A percentile compares a stretch with the other conserved stretches of the same genome.
Evolutionary conservation across 2,329 filamentous ascomycete genomes (phyloP).

Genomic region (Pestalotiopsis sp.): DNA sequence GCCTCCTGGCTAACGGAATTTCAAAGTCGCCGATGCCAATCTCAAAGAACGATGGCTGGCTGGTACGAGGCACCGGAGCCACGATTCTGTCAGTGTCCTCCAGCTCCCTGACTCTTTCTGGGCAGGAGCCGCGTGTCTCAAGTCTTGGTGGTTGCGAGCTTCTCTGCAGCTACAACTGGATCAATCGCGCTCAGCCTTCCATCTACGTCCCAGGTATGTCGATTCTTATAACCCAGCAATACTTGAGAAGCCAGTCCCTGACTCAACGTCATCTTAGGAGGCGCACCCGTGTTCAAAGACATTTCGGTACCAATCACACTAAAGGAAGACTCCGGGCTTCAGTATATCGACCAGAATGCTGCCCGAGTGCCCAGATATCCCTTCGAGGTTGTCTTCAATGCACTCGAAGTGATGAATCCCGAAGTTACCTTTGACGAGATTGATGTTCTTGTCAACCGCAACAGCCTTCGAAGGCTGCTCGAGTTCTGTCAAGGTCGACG

Average conservation of each 20-base stretch:
- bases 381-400: slow-evolving; percentile 33
- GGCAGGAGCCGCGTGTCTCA: background rate
- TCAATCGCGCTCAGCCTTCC: background rate
- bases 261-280: slow-evolving; percentile 9
- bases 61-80: slow-evolving; percentile 1
- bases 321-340: background rate
- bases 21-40: background rate
- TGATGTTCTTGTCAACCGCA: slow-evolving; percentile 33
- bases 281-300: slow-evolving; percentile 14
- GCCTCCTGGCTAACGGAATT: background rate
- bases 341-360: slow-evolving; percentile 21
- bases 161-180: slow-evolving; percentile 20
- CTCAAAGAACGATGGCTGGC: background rate
- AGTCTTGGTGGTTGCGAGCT: slow-evolving; percentile 13
- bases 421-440: slow-evolving; percentile 26
- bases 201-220: background rate
- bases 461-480: slow-evolving; percentile 26
- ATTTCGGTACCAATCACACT: slow-evolving; percentile 14
- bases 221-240: background rate
- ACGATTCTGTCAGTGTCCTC: background rate
- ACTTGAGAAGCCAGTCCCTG: background rate
- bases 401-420: slow-evolving; percentile 25
- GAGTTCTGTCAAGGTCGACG: slow-evolving; percentile 22
- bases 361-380: slow-evolving; percentile 20
- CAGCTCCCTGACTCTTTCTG: background rate